These are phyloP conservation scores for Fusarium bactridioides DNA, from an alignment of 2,329 filamentous ascomycete species.

Conservation along the genomic window DNA sequence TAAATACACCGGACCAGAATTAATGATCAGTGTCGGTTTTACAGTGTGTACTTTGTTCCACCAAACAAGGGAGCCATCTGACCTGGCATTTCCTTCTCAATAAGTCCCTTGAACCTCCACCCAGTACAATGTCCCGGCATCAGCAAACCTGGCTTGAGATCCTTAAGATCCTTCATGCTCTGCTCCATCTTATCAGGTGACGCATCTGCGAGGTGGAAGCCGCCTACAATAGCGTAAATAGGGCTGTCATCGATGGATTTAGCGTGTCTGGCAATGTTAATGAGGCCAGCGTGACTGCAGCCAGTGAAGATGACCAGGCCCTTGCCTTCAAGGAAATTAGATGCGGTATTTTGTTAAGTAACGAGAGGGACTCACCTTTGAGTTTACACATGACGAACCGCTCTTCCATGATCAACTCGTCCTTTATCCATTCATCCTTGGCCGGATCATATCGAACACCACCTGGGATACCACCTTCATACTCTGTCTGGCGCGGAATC, in stretches of 20 bases:
- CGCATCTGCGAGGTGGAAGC: background rate
- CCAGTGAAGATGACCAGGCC: background rate
- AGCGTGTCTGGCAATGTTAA: background rate
- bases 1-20: too few relatives aligned
- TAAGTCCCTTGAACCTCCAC: background rate
- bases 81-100: background rate
- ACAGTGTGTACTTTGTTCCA: background rate
- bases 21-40: background rate
- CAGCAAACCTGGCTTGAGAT: background rate
- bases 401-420: background rate
- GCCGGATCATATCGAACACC: background rate
- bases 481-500: background rate
- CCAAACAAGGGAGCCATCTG: background rate
- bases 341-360: too few relatives aligned
- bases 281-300: background rate
- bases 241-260: background rate
- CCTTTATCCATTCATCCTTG: background rate
- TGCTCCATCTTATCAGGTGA: background rate
- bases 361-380: background rate
- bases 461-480: background rate
- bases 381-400: background rate
- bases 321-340: background rate
- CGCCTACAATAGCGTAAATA: background rate
- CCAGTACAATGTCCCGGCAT: background rate
- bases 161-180: background rate